Evolutionary conservation across 768 basidiomycete species (phyloP), one percentile per base, ranked within the genome.

Genomic region (Auricularia auricula-judae): DNA sequence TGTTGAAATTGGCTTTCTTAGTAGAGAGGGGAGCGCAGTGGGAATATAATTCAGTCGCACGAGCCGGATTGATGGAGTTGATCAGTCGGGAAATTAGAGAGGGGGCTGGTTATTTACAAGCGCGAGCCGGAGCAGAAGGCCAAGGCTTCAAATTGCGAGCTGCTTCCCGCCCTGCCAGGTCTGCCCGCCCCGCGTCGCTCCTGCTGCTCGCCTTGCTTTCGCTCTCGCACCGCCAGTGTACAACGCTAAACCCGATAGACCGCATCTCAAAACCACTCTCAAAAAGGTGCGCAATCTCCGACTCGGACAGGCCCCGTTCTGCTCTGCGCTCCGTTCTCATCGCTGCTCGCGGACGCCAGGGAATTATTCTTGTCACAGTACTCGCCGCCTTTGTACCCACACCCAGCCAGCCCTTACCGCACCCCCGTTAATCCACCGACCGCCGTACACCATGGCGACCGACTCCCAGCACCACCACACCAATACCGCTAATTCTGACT

Each of bases 401-500:
- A 23, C 8, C 34, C 56, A 33, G 8, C 56, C 23, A 23, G 34
- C 56, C 23, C 29, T 8, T 35, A 35, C 56, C 23, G 11, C 23
- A n/a, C 23, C 23, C 56, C 29, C 10, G 7, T 59, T 29, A 51
- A 12, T 18, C 21, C 39, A 42, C 39, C 39, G 39, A 42, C 39
- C 39, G 39, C 39, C 39, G 39, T 29, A 7, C 56, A 59, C 34
- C 56, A 59, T 59, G 56, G 56, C 56, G 23, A 14, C 14, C 56
- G 34, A 59, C 56, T 12, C 56, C 39, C 39, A 42, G 56, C 18
- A 59, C 56, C 29, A 14, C 23, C 14, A 29, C 29, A 12, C 56
- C 56, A 59, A 64, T 43, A 58, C 68, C 42, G 61, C 36, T 53
- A 61, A 53, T 16, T 59, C 63, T 29, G 36, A 42, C 63, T 44